Conservation (phyloP, 2,329 filamentous ascomycete genomes). For the Oidium heveae region DNA sequence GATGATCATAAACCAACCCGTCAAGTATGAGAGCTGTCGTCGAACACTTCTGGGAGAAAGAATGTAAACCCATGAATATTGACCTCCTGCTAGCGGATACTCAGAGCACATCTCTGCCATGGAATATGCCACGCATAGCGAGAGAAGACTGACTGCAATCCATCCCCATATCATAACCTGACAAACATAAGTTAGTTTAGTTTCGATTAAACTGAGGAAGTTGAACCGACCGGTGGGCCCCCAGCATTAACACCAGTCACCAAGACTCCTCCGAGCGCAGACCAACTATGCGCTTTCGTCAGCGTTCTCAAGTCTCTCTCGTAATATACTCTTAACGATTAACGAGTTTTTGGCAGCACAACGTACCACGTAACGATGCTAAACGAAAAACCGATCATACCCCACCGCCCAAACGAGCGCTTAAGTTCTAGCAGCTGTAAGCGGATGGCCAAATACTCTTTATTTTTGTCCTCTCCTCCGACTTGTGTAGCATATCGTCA, state of each 20-base stretch:
- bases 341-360: background rate
- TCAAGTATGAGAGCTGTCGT: constrained; percentile 19
- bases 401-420: constrained; percentile 26
- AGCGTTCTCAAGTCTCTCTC: constrained; percentile 3
- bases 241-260: constrained; percentile 28
- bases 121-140: constrained; percentile 27
- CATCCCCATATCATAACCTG: constrained; percentile 33
- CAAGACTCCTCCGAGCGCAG: constrained; percentile 27
- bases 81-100: constrained; percentile 29
- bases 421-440: constrained; percentile 22
- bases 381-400: constrained; percentile 34
- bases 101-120: constrained; percentile 33
- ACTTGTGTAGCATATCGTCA: background rate
- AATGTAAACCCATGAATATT: constrained; percentile 32
- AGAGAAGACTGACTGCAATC: constrained; percentile 24
- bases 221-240: constrained; percentile 23
- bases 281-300: constrained; percentile 19
- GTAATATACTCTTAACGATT: background rate
- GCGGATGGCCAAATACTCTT: background rate
- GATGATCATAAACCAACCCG: constrained; percentile 21
- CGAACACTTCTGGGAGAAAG: constrained; percentile 23
- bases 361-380: constrained; percentile 26
- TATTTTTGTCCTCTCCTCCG: background rate
- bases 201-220: constrained; percentile 19
- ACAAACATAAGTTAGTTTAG: constrained; percentile 24